A percentile compares a stretch with the other conserved stretches of the same genome.
Conservation (phyloP, 1,284 basidiomycete genomes). For the Trichosporon faecale region DNA sequence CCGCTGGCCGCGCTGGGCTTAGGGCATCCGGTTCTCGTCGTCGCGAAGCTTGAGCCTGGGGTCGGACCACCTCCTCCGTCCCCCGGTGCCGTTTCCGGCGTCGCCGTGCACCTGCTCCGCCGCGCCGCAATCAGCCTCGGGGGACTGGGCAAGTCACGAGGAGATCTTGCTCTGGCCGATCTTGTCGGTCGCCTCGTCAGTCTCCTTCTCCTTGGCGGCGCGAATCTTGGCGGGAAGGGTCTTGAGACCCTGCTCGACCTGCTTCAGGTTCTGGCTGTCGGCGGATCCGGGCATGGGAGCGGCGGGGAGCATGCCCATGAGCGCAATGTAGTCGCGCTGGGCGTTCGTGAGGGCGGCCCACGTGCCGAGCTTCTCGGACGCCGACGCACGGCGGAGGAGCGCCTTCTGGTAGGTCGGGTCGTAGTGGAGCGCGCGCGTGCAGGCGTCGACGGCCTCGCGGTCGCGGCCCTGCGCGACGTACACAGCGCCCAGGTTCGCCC, state of each 20-base stretch:
- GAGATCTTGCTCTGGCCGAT: conserved; percentile 10
- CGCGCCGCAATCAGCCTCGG: background rate
- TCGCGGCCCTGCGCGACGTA: conserved; percentile 35
- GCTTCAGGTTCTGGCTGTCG: conserved; percentile 12
- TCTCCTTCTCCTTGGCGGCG: conserved; percentile 13
- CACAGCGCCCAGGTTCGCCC: conserved; percentile 47
- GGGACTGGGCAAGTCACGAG: background rate
- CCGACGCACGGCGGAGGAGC: conserved; percentile 76
- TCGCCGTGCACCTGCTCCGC: background rate
- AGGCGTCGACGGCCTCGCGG: conserved; percentile 53
- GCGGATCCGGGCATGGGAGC: background rate
- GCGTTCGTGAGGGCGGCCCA: conserved; percentile 79
- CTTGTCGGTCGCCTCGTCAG: conserved; percentile 16
- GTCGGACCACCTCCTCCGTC: background rate
- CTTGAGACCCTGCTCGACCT: conserved; percentile 16
- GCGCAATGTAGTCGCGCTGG: conserved; percentile 50
- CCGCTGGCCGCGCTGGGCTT: background rate
- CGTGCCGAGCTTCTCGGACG: conserved; percentile 73
- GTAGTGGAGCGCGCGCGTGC: conserved; percentile 65
- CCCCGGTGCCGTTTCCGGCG: background rate
- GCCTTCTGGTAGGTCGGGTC: conserved; percentile 84
- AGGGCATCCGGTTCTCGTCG: background rate
- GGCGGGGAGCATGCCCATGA: conserved; percentile 19
- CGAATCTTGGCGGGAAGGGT: conserved; percentile 17
- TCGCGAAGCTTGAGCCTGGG: background rate